A percentile compares a stretch with the other conserved stretches of the same genome.
Conservation (phyloP, 805 yeast genomes). For the Yamadazyma paraphyllophila region DNA sequence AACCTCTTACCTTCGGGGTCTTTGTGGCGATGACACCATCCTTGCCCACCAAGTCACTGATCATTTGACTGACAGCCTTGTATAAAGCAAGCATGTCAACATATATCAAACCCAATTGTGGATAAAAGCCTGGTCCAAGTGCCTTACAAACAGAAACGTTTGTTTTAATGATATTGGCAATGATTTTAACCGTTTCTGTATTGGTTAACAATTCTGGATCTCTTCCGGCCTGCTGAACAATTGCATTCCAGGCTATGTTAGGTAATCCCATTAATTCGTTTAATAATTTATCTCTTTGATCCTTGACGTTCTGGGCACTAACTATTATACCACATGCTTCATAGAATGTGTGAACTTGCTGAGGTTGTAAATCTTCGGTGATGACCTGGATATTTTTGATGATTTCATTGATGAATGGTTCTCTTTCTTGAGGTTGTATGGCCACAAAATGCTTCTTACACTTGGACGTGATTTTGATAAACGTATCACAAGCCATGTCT, state of each 20-base stretch:
- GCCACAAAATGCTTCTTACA: constrained; percentile 95
- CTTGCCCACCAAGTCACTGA: constrained; percentile 70
- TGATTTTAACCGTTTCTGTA: constrained; percentile 83
- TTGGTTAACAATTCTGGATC: constrained; percentile 78
- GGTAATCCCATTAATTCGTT: constrained; percentile 85
- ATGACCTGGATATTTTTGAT: constrained; percentile 78
- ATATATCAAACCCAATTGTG: constrained; percentile 84
- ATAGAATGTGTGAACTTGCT: constrained; percentile 96
- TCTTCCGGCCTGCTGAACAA: constrained; percentile 78
- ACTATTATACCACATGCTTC: constrained; percentile 96
- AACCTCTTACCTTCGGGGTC: constrained; percentile 90
- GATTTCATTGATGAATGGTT: constrained; percentile 89
- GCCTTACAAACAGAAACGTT: constrained; percentile 95
- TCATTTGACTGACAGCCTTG: constrained; percentile 83
- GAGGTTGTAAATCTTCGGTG: constrained; percentile 92
- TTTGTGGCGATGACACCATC: constrained; percentile 90
- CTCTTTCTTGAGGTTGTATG: constrained; percentile 78
- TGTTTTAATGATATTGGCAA: constrained; percentile 92
- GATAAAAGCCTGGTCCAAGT: constrained; percentile 84
- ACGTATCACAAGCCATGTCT: constrained; percentile 99
- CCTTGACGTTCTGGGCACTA: constrained; percentile 75
- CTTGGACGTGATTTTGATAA: constrained; percentile 90
- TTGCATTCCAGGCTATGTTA: constrained; percentile 90
- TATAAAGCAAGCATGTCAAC: constrained; percentile 87
- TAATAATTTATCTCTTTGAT: constrained; percentile 68